A percentile compares a stretch with the other conserved stretches of the same genome.
These are phyloP conservation scores for Byssochlamys sp. DNA, from an alignment of 2,329 filamentous ascomycete genomes.

Conservation along the genomic window DNA sequence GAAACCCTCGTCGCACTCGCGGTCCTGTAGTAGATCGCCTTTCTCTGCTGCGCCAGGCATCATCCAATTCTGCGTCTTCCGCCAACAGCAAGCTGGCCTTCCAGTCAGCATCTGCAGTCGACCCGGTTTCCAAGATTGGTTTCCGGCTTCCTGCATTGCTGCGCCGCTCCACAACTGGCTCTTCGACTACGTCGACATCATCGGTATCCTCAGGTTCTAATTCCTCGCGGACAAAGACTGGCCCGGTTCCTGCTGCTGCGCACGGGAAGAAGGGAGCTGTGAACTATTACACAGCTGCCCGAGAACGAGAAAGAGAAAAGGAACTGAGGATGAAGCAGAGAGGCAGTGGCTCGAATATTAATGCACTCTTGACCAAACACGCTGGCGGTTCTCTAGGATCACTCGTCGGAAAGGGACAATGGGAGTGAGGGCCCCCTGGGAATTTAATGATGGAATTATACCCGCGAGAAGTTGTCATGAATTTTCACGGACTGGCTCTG, in stretches of 20 bases:
- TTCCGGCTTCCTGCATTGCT: slow-evolving; percentile 24
- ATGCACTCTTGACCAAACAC: slow-evolving; percentile 31
- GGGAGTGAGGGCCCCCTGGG: slow-evolving; percentile 25
- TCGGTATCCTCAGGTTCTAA: slow-evolving; percentile 14
- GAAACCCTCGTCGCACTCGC: slow-evolving; percentile 30
- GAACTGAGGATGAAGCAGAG: slow-evolving; percentile 44
- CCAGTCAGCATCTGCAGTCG: slow-evolving; percentile 13
- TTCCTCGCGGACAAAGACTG: slow-evolving; percentile 16
- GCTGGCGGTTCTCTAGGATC: slow-evolving; percentile 29
- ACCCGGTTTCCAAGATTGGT: slow-evolving; percentile 16
- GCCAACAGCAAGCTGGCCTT: slow-evolving; percentile 24
- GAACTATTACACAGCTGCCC: slow-evolving; percentile 46
- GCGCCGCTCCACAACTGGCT: slow-evolving; percentile 21
- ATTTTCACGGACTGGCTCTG: neutral
- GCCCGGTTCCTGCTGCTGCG: slow-evolving; percentile 29
- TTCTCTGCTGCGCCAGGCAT: slow-evolving; percentile 36
- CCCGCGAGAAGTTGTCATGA: neutral
- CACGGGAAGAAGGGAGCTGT: slow-evolving; percentile 52
- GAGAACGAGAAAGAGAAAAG: slow-evolving; percentile 51
- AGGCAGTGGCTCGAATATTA: slow-evolving; percentile 23
- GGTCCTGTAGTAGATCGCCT: slow-evolving; percentile 37
- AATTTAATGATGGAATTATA: neutral
- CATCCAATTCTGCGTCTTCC: slow-evolving; percentile 32
- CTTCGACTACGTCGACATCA: slow-evolving; percentile 16
- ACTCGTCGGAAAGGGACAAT: slow-evolving; percentile 27